phyloP scores from a whole-genome alignment of 2,329 filamentous ascomycete species.

The Hysterium pulicare region DNA sequence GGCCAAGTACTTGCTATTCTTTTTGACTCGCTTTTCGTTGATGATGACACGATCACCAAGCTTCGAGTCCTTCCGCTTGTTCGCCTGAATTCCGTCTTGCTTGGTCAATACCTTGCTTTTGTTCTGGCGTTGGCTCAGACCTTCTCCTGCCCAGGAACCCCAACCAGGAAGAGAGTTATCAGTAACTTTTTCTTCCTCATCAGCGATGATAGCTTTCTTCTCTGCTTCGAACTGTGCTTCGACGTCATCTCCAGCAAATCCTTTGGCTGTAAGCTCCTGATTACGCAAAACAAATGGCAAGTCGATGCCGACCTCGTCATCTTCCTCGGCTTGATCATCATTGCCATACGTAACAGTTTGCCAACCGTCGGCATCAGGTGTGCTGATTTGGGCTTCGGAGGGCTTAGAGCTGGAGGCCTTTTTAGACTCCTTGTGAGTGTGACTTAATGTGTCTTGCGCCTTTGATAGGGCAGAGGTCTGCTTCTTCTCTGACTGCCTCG shows the following conservation, averaged over 20 bases:
- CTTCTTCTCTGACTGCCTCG: conserved; percentile 20
- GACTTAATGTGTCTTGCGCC: conserved; percentile 11
- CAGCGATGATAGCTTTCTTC: conserved; percentile 67
- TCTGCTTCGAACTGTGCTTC: conserved; percentile 76
- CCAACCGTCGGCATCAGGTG: conserved; percentile 43
- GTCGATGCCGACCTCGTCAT: conserved; percentile 38
- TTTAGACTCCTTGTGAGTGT: conserved; percentile 11
- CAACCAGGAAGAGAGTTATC: conserved; percentile 89
- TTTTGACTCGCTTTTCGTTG: conserved; percentile 85
- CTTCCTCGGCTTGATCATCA: conserved; percentile 19
- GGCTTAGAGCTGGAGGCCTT: conserved; percentile 23
- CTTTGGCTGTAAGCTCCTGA: conserved; percentile 69
- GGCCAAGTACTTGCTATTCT: conserved; percentile 88
- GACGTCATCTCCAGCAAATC: conserved; percentile 84
- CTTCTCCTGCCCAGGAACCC: conserved; percentile 87
- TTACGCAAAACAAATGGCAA: conserved; percentile 46
- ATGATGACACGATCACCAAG: conserved; percentile 84
- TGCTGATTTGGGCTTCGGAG: conserved; percentile 29
- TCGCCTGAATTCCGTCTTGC: conserved; percentile 69
- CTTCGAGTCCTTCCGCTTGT: conserved; percentile 77
- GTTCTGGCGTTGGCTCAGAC: conserved; percentile 65
- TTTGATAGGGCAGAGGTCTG: conserved; percentile 13
- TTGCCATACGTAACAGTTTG: conserved; percentile 39
- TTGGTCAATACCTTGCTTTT: conserved; percentile 56
- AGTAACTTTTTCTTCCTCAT: conserved; percentile 78